These are phyloP conservation scores for Pseudodiploospora longispora DNA, from an alignment of 2,329 filamentous ascomycete species.

Conservation along the genomic window DNA sequence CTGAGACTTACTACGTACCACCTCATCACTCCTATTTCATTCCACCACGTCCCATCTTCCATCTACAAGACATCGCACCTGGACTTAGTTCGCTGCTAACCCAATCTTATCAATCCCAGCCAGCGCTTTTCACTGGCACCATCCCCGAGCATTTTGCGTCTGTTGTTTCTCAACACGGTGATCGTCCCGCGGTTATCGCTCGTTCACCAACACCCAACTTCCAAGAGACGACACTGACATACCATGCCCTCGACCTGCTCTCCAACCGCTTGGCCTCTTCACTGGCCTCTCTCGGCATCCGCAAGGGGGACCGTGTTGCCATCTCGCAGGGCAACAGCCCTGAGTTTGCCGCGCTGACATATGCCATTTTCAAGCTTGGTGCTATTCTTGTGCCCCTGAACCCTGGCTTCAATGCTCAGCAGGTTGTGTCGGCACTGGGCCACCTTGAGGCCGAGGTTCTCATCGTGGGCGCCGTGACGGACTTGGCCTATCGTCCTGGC, in stretches of 20 bases:
- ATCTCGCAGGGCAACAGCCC: slow-evolving; percentile 78
- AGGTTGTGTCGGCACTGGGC: slow-evolving; percentile 69
- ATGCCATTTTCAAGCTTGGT: slow-evolving; percentile 90
- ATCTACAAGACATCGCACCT: too few relatives aligned
- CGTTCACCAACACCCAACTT: slow-evolving; percentile 39
- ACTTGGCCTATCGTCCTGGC: slow-evolving; percentile 59
- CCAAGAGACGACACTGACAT: slow-evolving; percentile 63
- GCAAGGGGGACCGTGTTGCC: slow-evolving; percentile 76
- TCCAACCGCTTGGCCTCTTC: slow-evolving; percentile 72
- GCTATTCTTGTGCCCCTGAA: slow-evolving; percentile 90
- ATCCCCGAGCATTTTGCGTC: slow-evolving; percentile 64
- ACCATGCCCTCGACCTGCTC: slow-evolving; percentile 62
- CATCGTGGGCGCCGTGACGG: slow-evolving; percentile 80
- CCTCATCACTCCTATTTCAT: too few relatives aligned
- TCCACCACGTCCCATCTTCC: too few relatives aligned
- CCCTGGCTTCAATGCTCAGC: slow-evolving; percentile 72
- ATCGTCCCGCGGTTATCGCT: slow-evolving; percentile 51
- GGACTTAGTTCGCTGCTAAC: not conserved
- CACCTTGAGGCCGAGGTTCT: slow-evolving; percentile 69
- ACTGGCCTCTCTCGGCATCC: slow-evolving; percentile 61
- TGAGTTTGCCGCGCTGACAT: slow-evolving; percentile 78
- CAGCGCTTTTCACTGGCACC: slow-evolving; percentile 57
- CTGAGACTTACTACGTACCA: too few relatives aligned
- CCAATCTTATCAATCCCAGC: slow-evolving; percentile 34
- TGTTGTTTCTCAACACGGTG: slow-evolving; percentile 56